Base-by-base conservation (phyloP, 352 stramenopile genomes). In the Pythium phragmitis region DNA sequence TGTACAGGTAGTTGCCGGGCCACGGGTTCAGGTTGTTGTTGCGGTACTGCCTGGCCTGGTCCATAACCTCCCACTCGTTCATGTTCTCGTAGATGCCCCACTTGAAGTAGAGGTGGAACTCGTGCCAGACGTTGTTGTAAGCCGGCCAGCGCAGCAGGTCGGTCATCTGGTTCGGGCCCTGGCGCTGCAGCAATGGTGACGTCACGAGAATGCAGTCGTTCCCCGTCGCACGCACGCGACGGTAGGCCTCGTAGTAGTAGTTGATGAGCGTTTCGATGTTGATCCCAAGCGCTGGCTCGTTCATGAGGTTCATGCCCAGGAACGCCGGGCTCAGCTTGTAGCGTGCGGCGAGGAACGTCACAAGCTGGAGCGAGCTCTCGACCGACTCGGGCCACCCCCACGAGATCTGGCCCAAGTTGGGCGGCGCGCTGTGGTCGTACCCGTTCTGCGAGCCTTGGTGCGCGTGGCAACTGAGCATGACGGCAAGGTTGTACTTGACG, bases 371-470 rank as follows among this genome's bases (percentile, higher is more conserved):
- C 11, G 80, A 87, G 62, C 64, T 81, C 30, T 80, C 28, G n/a
- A 75, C 50, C 51, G 83, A 81, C 7, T 42, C 70, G 4, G 68
- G 37, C 3, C 28, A 69, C 26, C 58, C 67, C 81, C 81, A 90
- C 11, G 53, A 21, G 0, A 57, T 47, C 2, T 41, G 37, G 0
- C 61, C 43, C 11, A 69, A 39, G 0, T 64, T 55, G 2, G 56
- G 17, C 39, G 75, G 75, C 3, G 73, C 54, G 28, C 72, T 88
- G 51, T 86, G 76, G 56, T 86, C 77, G 60, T 70, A 73, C 6
- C 78, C 77, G 34, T 90, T 90, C 68, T 90, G 79, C 16, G 77
- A 87, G 13, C 78, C 76, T 21, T 75, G 65, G 41, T 87, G 76
- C 2, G 76, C 68, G 58, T 88, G 80, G 5, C 87, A 67, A 46